phyloP scores from a whole-genome alignment of 805 yeast genomes.

The Wickerhamomyces kurtzmanii region DNA sequence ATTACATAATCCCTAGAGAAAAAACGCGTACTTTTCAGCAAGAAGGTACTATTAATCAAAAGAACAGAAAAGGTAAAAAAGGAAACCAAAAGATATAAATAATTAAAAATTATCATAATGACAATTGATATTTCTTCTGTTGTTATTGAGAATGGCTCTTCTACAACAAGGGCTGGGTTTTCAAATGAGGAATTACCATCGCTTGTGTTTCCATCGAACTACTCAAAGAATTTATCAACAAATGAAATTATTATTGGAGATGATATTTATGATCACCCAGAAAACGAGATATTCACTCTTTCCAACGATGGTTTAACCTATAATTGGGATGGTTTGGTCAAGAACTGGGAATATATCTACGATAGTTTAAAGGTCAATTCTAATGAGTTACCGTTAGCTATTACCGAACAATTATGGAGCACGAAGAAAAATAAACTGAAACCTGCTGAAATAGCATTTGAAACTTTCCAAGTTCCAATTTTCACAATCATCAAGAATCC shows the following conservation, averaged over 20 bases:
- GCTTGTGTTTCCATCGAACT: slow-evolving; percentile 45
- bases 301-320: slow-evolving; percentile 56
- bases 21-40: not conserved
- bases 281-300: slow-evolving; percentile 35
- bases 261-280: slow-evolving; percentile 26
- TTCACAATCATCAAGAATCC: slow-evolving; percentile 72
- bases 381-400: slow-evolving; percentile 54
- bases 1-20: too few relatives aligned
- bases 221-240: slow-evolving; percentile 23
- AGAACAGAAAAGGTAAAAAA: not conserved
- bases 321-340: slow-evolving; percentile 62
- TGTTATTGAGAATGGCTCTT: slow-evolving; percentile 61
- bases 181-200: slow-evolving; percentile 57
- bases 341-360: slow-evolving; percentile 62
- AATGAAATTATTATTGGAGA: slow-evolving; percentile 34
- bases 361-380: slow-evolving; percentile 38
- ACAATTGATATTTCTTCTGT: slow-evolving; percentile 38
- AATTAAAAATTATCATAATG: slow-evolving; percentile 2
- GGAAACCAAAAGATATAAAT: slow-evolving; percentile 1
- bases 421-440: slow-evolving; percentile 44
- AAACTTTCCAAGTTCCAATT: slow-evolving; percentile 63
- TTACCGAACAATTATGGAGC: slow-evolving; percentile 65
- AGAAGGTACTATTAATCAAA: not conserved
- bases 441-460: slow-evolving; percentile 67
- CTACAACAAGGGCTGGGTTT: slow-evolving; percentile 60